Conservation (phyloP, 2,329 filamentous ascomycete species). For the Trichophyton benhamiae region DNA sequence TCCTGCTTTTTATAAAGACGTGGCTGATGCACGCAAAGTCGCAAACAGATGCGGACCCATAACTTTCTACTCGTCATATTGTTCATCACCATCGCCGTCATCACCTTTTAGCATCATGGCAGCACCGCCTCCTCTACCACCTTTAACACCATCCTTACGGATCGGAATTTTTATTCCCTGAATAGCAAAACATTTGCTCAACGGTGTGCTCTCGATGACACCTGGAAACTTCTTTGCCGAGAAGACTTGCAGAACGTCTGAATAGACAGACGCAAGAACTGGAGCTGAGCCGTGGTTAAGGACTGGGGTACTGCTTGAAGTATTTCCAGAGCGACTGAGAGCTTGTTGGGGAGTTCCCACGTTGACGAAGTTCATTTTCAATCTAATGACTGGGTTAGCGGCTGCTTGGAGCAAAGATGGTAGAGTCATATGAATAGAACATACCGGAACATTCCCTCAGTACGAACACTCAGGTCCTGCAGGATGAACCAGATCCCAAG, state of each 20-base stretch:
- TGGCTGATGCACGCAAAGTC: background rate
- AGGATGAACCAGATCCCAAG: constrained; percentile 94
- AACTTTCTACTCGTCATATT: background rate
- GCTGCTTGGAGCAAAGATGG: background rate
- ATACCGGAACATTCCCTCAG: constrained; percentile 81
- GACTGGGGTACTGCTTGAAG: constrained; percentile 22
- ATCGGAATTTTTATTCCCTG: constrained; percentile 98
- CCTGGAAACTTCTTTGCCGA: constrained; percentile 98
- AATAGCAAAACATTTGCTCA: constrained; percentile 84
- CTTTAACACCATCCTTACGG: constrained; percentile 62
- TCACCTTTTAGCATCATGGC: constrained; percentile 33
- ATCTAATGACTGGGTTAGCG: constrained; percentile 25
- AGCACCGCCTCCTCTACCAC: constrained; percentile 15
- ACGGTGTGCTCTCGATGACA: constrained; percentile 79
- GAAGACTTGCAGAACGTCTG: constrained; percentile 81
- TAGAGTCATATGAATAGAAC: background rate
- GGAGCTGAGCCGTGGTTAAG: constrained; percentile 67
- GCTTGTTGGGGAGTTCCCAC: constrained; percentile 45
- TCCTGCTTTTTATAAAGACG: background rate
- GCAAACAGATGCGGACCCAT: background rate
- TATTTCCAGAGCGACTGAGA: constrained; percentile 18
- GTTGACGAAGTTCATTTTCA: constrained; percentile 71
- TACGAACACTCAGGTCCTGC: constrained; percentile 87
- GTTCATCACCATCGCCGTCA: background rate
- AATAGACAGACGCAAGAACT: constrained; percentile 75